Base-by-base conservation (phyloP, 495 filamentous ascomycete genomes). In the Neurospora sp. region DNA sequence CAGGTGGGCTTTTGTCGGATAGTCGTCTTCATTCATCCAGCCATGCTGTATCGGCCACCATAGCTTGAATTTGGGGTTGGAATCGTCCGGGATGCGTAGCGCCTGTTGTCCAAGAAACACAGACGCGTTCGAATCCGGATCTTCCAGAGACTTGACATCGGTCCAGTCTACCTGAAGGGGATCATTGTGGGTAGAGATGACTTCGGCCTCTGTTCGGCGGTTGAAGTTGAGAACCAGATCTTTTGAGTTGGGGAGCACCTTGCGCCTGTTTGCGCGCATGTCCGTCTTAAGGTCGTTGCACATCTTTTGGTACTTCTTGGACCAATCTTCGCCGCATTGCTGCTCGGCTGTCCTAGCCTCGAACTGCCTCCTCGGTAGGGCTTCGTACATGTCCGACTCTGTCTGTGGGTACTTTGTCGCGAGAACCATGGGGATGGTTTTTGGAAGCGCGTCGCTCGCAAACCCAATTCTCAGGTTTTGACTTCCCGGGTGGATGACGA, bases 401-500 rank as follows among this genome's bases (percentile, higher is more conserved):
- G 87, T 94, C 70, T 88, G 87, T 22, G 82, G 78, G 75, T 90
- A 91, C 76, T 89, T 92, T 71, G 91, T 88, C 12, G 94, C 96
- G 76, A 98, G 92, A 0, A 92, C 89, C 92, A 97, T 98, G 5
- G 96, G 96, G 39, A 98, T 86, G 3, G 92, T 95, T 82, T 94
- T 97, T 0, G 96, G 96, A 40, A 99, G 81, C 27, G 94, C 96
- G 84, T 99, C 96, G 77, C 92, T 98, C 6, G 95, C 93, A 68
- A 98, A 86, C 0, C 96, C 96, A 74, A 99, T 93, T 40, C 96
- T 87, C 70, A 98, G 81, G 73, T 98, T 98, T 82, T 99, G 96
- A 78, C 94, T 97, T n/a, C 96, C 96, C n/a, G 95, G 88, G 79
- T 99, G 96, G 71, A 99, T 93, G 41, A 98, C 91, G 78, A 99